These are phyloP conservation scores for Saccharomyces hybrid DNA, from an alignment of 1,139 yeast genomes.

Conservation along the genomic window DNA sequence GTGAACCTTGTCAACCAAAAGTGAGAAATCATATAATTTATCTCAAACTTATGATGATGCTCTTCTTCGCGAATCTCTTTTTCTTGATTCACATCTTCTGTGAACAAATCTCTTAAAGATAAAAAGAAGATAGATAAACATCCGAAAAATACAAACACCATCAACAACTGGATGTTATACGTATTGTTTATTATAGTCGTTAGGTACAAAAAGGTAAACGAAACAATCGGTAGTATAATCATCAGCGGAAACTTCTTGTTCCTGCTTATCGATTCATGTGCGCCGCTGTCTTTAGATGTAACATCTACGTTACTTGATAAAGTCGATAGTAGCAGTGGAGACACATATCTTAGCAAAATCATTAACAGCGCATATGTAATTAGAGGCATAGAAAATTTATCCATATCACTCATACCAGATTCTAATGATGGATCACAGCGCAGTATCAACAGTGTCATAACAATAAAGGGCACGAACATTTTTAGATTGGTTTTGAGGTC, in stretches of 20 bases:
- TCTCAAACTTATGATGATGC: background rate
- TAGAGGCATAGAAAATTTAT: background rate
- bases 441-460: background rate
- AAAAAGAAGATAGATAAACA: conserved; percentile 20
- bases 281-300: background rate
- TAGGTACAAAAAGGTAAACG: conserved; percentile 6
- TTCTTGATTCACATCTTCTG: conserved; percentile 13
- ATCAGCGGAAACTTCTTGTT: background rate
- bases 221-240: conserved; percentile 1
- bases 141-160: conserved; percentile 24
- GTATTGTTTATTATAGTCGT: conserved; percentile 6
- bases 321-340: background rate
- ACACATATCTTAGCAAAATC: background rate
- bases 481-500: background rate
- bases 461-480: background rate
- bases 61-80: conserved; percentile 7
- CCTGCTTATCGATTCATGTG: background rate
- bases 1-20: conserved; percentile 22
- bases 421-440: background rate
- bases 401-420: background rate
- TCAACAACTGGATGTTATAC: conserved; percentile 18
- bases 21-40: conserved; percentile 6
- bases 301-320: background rate
- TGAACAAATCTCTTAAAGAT: conserved; percentile 24
- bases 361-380: background rate